These are phyloP conservation scores for Sapria himalayana DNA, from an alignment of 345 rosid genomes.

Conservation along the genomic window DNA sequence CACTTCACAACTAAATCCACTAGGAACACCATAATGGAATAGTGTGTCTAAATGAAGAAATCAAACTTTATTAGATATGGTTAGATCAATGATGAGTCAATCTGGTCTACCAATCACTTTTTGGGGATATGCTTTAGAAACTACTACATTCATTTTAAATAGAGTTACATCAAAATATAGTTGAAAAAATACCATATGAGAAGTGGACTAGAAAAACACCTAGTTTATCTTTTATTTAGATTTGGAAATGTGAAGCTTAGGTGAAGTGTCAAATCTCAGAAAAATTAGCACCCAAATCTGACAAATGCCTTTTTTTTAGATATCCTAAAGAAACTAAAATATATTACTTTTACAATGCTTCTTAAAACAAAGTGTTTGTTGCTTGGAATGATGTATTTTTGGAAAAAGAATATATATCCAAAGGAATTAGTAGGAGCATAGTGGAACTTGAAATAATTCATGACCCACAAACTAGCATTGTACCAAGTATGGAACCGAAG, in stretches of 20 bases:
- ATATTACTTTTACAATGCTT: not conserved
- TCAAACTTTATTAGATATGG: not conserved
- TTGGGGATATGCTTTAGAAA: not conserved
- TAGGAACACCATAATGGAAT: not conserved
- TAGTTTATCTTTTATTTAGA: not conserved
- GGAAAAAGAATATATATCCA: not conserved
- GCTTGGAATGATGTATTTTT: not conserved
- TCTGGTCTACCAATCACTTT: too few relatives aligned
- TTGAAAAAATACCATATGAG: too few relatives aligned
- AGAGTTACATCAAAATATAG: not conserved
- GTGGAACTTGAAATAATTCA: not conserved
- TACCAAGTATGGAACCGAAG: not conserved
- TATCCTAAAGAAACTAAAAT: not conserved
- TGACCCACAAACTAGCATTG: not conserved
- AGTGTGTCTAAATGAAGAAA: not conserved
- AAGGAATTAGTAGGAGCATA: not conserved
- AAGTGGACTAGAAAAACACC: not conserved
- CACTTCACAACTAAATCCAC: too few relatives aligned
- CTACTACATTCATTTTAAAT: not conserved
- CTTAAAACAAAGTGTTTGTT: not conserved
- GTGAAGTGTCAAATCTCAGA: not conserved
- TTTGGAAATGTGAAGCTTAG: not conserved
- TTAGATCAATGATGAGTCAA: too few relatives aligned
- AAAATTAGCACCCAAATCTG: not conserved
- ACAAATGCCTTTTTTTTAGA: too few relatives aligned